Evolutionary conservation across 73 alveolate species (phyloP), one percentile per base, ranked within the genome.

Genomic region (Urostyla sp.): DNA sequence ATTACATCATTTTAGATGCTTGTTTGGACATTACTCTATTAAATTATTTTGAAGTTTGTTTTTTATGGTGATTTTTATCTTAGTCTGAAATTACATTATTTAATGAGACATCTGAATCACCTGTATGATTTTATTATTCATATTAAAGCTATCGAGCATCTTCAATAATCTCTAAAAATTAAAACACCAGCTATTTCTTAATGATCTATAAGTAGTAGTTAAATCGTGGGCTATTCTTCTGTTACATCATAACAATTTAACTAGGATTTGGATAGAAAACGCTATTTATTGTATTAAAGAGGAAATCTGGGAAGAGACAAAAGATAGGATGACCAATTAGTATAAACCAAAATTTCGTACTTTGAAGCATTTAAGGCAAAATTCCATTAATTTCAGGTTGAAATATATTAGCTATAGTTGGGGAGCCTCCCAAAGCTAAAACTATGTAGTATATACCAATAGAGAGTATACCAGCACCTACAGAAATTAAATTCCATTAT

Each of bases 311-410:
- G 66, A 85, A 54, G n/a, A 91, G 72, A 26, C 88, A 61, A 11
- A 90, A 80, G 63, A 94, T 49, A 8, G 99, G 99, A 0, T 82
- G 81, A 55, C 86, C 79, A 20, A 94, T 46, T 37, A 94, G 45
- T 50, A 87, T 55, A 26, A 92, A 48, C 98, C 98, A 94, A 80
- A 87, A 87, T 79, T 92, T 85, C 23, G 90, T 74, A 32, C 84
- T 36, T 20, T 31, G 2, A 26, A 90, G 79, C 84, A 90, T 77
- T 21, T 57, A 54, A 40, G 40, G 40, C 78, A 89, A 81, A 27
- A 91, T 90, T 23, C 95, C 95, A 10, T 89, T 89, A 20, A 93
- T 79, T 50, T 92, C 94, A 51, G 96, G 96, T 87, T 95, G 94
- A 67, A 92, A 72, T 36, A 61, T 50, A 43, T 54, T 72, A 20